Evolutionary conservation across 768 basidiomycete species (phyloP).

Genomic region (Hydnomerulius pinastri): DNA sequence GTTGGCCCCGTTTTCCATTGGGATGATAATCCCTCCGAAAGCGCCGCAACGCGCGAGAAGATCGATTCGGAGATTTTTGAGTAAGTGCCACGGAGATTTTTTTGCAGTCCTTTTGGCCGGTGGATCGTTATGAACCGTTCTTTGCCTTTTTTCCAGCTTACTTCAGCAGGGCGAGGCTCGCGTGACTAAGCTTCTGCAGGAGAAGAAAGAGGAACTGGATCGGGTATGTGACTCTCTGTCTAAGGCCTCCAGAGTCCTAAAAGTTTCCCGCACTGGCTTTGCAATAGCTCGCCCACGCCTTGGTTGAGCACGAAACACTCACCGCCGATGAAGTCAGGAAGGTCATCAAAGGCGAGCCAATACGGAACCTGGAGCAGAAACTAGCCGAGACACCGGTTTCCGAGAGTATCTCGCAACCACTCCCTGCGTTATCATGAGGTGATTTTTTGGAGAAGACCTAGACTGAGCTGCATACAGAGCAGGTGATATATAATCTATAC

Average conservation of each 20-base stretch:
- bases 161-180: conserved; percentile 72
- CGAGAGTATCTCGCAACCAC: conserved; percentile 3
- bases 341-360: conserved; percentile 82
- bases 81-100: conserved; percentile 44
- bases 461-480: conserved; percentile 4
- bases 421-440: conserved; percentile 13
- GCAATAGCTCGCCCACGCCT: conserved; percentile 77
- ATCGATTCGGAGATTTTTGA: conserved; percentile 87
- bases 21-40: conserved; percentile 69
- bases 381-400: conserved; percentile 49
- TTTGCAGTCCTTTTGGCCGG: background rate
- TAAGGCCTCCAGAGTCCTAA: background rate
- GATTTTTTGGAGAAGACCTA: conserved; percentile 3
- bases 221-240: conserved; percentile 44
- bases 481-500: background rate
- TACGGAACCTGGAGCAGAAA: conserved; percentile 69
- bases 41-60: conserved; percentile 73
- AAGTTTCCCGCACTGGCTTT: background rate
- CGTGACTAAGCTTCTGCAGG: conserved; percentile 61
- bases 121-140: background rate
- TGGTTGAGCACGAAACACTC: conserved; percentile 95
- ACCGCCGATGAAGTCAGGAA: conserved; percentile 82
- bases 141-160: conserved; percentile 39
- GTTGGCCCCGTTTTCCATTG: conserved; percentile 84
- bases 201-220: conserved; percentile 75